A percentile compares a stretch with the other conserved stretches of the same genome.
Conservation (phyloP, 345 rosid species). For the Pistacia vera region DNA sequence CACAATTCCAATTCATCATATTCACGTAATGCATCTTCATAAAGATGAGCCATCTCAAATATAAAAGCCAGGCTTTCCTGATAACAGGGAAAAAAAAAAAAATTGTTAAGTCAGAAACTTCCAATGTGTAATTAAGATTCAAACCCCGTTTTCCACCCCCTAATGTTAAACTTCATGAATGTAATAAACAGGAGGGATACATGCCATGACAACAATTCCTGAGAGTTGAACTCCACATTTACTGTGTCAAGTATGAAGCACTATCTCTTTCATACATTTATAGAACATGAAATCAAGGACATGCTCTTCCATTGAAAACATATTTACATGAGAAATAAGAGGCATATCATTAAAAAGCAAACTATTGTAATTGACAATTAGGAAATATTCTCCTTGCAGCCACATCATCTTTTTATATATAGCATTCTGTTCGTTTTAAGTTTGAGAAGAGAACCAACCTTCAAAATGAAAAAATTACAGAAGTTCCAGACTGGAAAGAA, state of each 20-base stretch:
- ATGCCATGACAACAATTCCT: conserved; percentile 18
- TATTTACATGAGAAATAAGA: conserved; percentile 7
- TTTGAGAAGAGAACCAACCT: conserved; percentile 60
- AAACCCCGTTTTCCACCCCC: not conserved
- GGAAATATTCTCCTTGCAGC: conserved; percentile 17
- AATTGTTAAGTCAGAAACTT: conserved; percentile 15
- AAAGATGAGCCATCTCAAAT: conserved; percentile 96
- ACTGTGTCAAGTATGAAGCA: not conserved
- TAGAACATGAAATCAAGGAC: conserved; percentile 7
- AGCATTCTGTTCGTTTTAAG: conserved; percentile 19
- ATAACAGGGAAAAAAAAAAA: conserved; percentile 19
- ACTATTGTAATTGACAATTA: conserved; percentile 6
- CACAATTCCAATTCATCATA: conserved; percentile 96
- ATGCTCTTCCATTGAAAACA: conserved; percentile 19
- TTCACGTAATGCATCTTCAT: conserved; percentile 95
- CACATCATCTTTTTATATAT: conserved; percentile 10
- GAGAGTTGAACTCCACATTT: conserved; percentile 1
- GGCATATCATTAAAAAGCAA: not conserved
- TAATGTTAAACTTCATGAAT: conserved; percentile 12
- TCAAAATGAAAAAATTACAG: conserved; percentile 92
- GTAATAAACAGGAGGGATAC: conserved; percentile 18
- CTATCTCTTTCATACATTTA: conserved; percentile 8
- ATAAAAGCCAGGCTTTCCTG: conserved; percentile 99
- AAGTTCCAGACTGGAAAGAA: conserved; percentile 97
- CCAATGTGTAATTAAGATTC: conserved; percentile 20